Evolutionary conservation across 139 green algal species (phyloP).

Genomic region (Marvania coccoides): DNA sequence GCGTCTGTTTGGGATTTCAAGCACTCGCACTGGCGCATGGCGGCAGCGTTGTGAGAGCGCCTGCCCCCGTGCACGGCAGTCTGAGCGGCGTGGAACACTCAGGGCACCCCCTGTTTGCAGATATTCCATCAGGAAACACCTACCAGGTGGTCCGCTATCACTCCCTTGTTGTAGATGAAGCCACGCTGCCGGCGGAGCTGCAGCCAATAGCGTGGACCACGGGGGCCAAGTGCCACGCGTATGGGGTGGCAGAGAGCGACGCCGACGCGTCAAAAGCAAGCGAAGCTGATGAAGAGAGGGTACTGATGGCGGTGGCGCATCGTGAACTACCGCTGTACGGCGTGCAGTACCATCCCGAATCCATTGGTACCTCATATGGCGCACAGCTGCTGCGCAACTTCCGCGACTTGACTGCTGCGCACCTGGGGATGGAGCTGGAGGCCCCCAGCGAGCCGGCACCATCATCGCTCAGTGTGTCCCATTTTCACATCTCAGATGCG

Average conservation of each 20-base stretch:
- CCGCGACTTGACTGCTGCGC: constrained; percentile 47
- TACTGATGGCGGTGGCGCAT: constrained; percentile 85
- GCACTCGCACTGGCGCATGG: constrained; percentile 75
- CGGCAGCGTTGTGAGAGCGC: constrained; percentile 39
- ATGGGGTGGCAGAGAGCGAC: constrained; percentile 1
- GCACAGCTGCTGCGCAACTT: constrained; percentile 83
- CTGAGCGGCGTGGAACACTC: constrained; percentile 65
- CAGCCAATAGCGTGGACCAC: constrained; percentile 75
- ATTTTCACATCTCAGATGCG: background rate
- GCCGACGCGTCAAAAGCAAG: background rate
- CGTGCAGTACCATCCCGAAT: constrained; percentile 97
- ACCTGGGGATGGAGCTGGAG: too few species aligned
- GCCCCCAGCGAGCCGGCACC: constrained; percentile 1
- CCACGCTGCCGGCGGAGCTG: constrained; percentile 62
- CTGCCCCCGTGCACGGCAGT: constrained; percentile 86
- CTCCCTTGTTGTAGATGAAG: constrained; percentile 75
- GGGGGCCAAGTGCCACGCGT: constrained; percentile 34
- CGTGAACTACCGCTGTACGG: constrained; percentile 67
- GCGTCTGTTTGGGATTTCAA: constrained; percentile 96
- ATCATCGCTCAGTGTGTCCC: too few species aligned
- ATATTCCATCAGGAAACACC: constrained; percentile 58
- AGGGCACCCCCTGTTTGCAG: constrained; percentile 67
- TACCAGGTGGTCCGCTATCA: constrained; percentile 83
- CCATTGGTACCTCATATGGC: constrained; percentile 72
- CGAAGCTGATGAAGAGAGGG: background rate